phyloP scores from a whole-genome alignment of 1,139 yeast species.

The Taphrina sp. region DNA sequence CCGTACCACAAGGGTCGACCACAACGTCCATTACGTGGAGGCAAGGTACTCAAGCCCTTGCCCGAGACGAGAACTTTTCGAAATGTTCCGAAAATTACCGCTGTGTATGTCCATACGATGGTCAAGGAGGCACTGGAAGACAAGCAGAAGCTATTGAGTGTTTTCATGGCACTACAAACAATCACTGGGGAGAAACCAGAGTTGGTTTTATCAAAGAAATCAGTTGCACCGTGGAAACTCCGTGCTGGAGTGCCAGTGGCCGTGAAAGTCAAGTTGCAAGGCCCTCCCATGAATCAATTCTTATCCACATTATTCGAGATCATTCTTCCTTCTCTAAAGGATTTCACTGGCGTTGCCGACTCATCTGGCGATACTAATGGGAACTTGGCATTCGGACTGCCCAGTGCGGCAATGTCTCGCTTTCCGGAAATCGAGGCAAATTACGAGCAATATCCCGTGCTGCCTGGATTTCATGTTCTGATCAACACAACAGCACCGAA shows the following conservation, averaged over 20 bases:
- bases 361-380: slow-evolving; percentile 82
- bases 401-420: slow-evolving; percentile 68
- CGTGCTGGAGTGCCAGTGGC: slow-evolving; percentile 92
- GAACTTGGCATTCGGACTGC: slow-evolving; percentile 79
- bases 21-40: slow-evolving; percentile 47
- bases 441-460: slow-evolving; percentile 84
- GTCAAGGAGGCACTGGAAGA: slow-evolving; percentile 72
- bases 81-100: slow-evolving; percentile 69
- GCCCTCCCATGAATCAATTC: slow-evolving; percentile 83
- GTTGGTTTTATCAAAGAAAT: slow-evolving; percentile 68
- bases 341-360: slow-evolving; percentile 73
- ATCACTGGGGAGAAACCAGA: slow-evolving; percentile 86
- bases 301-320: slow-evolving; percentile 81
- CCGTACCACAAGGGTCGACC: slow-evolving; percentile 89
- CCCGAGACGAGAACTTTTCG: slow-evolving; percentile 61
- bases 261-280: slow-evolving; percentile 74
- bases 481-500: slow-evolving; percentile 87
- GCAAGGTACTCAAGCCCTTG: slow-evolving; percentile 66
- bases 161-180: slow-evolving; percentile 80
- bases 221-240: slow-evolving; percentile 82
- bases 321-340: slow-evolving; percentile 89
- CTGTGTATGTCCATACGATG: slow-evolving; percentile 70
- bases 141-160: slow-evolving; percentile 71
- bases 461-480: slow-evolving; percentile 83
- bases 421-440: slow-evolving; percentile 94